Conservation (phyloP, 345 rosid species). For the Eucalyptus erythrocorys region DNA sequence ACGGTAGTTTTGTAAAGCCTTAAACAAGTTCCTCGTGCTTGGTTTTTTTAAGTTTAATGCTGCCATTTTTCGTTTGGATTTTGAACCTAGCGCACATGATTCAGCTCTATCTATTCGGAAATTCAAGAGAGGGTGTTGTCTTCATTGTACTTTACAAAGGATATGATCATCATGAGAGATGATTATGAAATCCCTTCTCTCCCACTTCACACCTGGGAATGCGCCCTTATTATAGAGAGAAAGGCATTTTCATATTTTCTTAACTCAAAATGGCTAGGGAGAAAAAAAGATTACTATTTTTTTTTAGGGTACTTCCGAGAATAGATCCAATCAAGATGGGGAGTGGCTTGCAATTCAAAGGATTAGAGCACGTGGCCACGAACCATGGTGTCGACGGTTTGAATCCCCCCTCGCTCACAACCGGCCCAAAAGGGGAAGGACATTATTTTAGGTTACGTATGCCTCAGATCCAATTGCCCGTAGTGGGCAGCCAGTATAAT, state of each 20-base stretch:
- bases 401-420: too few species aligned
- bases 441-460: neutral
- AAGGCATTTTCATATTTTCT: too few species aligned
- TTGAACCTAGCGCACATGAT: neutral
- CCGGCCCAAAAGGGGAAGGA: neutral
- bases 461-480: neutral
- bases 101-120: neutral
- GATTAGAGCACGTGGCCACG: too few species aligned
- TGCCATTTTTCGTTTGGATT: neutral
- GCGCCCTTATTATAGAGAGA: too few species aligned
- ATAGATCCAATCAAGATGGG: too few species aligned
- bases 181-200: neutral
- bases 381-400: accelerated
- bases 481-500: neutral
- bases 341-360: too few species aligned
- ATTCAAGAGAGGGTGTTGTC: neutral
- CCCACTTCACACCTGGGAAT: too few species aligned
- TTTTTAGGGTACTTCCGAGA: too few species aligned
- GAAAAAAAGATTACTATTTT: too few species aligned
- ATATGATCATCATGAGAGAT: neutral
- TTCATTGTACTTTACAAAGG: neutral
- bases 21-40: neutral
- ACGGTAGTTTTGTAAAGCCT: neutral
- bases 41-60: neutral
- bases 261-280: too few species aligned